These are phyloP conservation scores for Aureobasidium zeae DNA, from an alignment of 2,329 filamentous ascomycete genomes.

Conservation along the genomic window DNA sequence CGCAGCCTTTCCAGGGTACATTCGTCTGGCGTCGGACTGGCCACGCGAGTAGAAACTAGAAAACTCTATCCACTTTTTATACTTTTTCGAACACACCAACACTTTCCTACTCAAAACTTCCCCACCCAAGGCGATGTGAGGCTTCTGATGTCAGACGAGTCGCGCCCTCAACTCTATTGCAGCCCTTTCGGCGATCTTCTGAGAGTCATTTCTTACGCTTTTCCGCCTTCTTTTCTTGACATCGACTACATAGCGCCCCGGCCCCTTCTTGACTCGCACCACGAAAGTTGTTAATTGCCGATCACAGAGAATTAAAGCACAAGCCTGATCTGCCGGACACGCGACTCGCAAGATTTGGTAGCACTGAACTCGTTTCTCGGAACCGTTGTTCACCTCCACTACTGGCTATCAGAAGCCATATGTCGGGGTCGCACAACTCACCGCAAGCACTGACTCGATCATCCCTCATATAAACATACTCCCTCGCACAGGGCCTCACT, in stretches of 20 bases:
- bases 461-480: conserved; percentile 5
- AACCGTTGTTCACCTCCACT: conserved; percentile 13
- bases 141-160: conserved; percentile 14
- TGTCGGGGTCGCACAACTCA: conserved; percentile 15
- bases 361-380: conserved; percentile 15
- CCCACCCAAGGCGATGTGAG: conserved; percentile 1
- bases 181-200: conserved; percentile 7
- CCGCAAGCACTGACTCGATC: conserved; percentile 11
- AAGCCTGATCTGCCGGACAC: conserved; percentile 14
- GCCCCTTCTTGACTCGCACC: conserved; percentile 11
- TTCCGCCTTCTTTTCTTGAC: conserved; percentile 5
- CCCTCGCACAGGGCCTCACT: background rate
- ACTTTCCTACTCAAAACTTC: conserved; percentile 4
- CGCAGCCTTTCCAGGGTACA: conserved; percentile 7
- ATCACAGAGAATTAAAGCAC: conserved; percentile 11
- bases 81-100: conserved; percentile 7
- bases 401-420: conserved; percentile 7
- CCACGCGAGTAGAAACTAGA: conserved; percentile 5
- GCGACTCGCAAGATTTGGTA: conserved; percentile 16
- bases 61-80: conserved; percentile 8
- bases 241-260: conserved; percentile 11
- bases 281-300: conserved; percentile 8
- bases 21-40: conserved; percentile 8
- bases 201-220: conserved; percentile 9
- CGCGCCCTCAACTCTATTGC: conserved; percentile 7